Conservation (phyloP, 257 asterid species). For the Solanum paucissectum region DNA sequence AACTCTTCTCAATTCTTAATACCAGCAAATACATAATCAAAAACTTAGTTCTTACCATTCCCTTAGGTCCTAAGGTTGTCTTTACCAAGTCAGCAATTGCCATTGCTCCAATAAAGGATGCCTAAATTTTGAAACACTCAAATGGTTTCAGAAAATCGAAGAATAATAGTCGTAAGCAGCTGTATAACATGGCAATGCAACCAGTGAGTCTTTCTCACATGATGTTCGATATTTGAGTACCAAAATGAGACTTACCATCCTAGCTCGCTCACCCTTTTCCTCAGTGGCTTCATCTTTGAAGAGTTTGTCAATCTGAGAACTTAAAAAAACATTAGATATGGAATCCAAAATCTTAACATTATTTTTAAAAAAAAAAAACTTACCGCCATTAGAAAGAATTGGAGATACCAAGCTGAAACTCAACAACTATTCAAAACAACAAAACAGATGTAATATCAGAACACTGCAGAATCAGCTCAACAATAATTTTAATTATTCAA, state of each 20-base stretch:
- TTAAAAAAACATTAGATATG: not conserved
- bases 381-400: not conserved
- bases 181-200: not conserved
- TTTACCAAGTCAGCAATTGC: slow-evolving; percentile 91
- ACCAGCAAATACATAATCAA: not conserved
- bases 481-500: not conserved
- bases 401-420: not conserved
- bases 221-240: not conserved
- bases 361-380: fast-evolving
- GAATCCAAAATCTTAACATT: not conserved
- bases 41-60: slow-evolving; percentile 49
- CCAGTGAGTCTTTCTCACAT: not conserved
- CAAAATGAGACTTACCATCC: slow-evolving; percentile 53
- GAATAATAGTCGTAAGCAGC: not conserved
- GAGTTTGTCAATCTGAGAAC: slow-evolving; percentile 42
- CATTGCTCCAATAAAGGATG: slow-evolving; percentile 95
- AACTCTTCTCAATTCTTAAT: not conserved
- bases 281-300: slow-evolving; percentile 88
- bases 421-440: not conserved
- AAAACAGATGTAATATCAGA: not conserved
- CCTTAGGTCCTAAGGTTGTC: slow-evolving; percentile 98
- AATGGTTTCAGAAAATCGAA: not conserved
- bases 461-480: not conserved
- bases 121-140: slow-evolving; percentile 25
- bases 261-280: slow-evolving; percentile 95